Evolutionary conservation across 805 yeast species (phyloP).

Genomic region (Suhomyces xylopsoci): DNA sequence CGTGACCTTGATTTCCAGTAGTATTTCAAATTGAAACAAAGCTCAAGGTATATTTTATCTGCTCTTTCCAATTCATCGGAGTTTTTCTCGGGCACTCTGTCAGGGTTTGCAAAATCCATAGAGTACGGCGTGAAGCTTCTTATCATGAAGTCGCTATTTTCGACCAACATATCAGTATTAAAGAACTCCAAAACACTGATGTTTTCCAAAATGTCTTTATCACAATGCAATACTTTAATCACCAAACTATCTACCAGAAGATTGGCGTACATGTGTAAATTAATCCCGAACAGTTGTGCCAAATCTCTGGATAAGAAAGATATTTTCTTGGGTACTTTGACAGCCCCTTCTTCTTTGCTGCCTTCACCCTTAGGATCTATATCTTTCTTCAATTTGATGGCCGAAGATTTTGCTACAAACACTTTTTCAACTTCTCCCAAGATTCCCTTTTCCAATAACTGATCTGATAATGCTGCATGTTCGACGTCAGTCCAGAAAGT

Average conservation of each 20-base stretch:
- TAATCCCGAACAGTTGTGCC: conserved; percentile 93
- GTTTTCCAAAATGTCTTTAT: conserved; percentile 64
- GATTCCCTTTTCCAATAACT: conserved; percentile 71
- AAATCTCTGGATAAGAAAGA: conserved; percentile 77
- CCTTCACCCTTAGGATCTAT: conserved; percentile 8
- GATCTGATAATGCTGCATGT: conserved; percentile 56
- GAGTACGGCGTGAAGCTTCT: conserved; percentile 79
- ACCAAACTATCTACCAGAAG: conserved; percentile 65
- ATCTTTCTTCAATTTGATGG: conserved; percentile 35
- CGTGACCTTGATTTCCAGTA: conserved; percentile 94
- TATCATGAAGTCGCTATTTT: conserved; percentile 67
- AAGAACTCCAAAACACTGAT: conserved; percentile 81
- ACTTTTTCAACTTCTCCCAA: conserved; percentile 79
- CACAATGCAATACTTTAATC: conserved; percentile 70
- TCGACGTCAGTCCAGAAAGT: conserved; percentile 82
- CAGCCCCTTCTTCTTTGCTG: not conserved
- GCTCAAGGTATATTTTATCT: conserved; percentile 78
- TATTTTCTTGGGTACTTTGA: conserved; percentile 40
- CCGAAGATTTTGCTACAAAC: conserved; percentile 75
- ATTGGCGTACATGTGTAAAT: conserved; percentile 72
- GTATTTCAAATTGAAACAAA: conserved; percentile 76
- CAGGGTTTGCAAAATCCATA: conserved; percentile 57
- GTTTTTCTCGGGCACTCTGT: conserved; percentile 54
- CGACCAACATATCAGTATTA: conserved; percentile 68
- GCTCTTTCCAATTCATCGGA: conserved; percentile 78